Evolutionary conservation across 2,329 filamentous ascomycete species (phyloP), one percentile per base, ranked within the genome.

Genomic region (Trichoderma breve): DNA sequence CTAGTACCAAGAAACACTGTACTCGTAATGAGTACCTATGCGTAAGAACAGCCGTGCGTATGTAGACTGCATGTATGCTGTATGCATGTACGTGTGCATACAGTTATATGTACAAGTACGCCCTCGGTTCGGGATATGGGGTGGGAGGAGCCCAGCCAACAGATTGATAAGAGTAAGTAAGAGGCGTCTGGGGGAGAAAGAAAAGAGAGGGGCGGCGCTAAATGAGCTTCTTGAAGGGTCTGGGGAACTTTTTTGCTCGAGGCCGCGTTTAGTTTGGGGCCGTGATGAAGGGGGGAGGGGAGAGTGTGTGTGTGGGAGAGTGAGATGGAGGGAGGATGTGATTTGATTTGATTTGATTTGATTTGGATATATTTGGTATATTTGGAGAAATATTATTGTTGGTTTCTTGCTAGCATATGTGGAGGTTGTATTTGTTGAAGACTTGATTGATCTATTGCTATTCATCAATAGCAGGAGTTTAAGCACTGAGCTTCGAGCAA

Each of bases 211-310:
- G 61, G 61, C 34, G 36, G 61, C 61, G 61, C 61, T 64, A 64
- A n/a, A 12, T 26, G 6, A n/a, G 15, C 28, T 47, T 47, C 30
- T 18, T 21, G 18, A 30, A 24, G 39, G 61, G 36, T 70, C 67
- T 70, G 67, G 67, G 57, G 67, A 70, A 70, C 67, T 70, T 70
- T 70, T 70, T 70, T 24, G 9, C 15, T 51, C 57, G 67, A 47
- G 43, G 62, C 39, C 43, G 18, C 4, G 28, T 34, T 65, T 65
- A 65, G 62, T 14, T 65, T 65, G 62, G 58, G 30, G 30, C 14
- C 18, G 21, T 24, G n/a, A 24, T 26, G 51, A 24, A 55, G 11
- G n/a, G 51, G 12, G 51, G 11, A 11, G 6, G 51, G n/a, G 28
- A n/a, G 28, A 18, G 55, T 9, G 26, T 60, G 57, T 32, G 55